Base-by-base conservation (phyloP, 1,284 basidiomycete genomes). In the Cryptococcus wingfieldii region DNA sequence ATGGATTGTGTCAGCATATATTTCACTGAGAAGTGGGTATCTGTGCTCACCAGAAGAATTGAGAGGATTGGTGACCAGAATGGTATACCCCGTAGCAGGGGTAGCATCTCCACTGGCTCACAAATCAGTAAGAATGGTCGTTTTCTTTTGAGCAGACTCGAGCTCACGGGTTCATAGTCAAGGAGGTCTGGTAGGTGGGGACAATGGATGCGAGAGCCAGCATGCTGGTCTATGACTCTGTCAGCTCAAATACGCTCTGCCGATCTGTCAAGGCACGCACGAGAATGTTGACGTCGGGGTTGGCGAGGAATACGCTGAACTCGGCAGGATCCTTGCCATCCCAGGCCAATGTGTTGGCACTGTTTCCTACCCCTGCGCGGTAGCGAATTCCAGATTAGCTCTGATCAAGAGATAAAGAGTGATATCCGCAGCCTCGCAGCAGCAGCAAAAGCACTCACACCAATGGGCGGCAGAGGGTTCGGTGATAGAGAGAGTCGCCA, bases 41-140 rank as follows among this genome's bases (percentile, higher is more conserved):
- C 34, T 14, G 43, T n/a, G 52, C 63, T 85, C 83, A 59, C 87
- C 73, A 34, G 81, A 79, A 47, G 65, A 72, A 78, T 89, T 87
- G 59, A 84, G 53, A 5, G 74, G 62, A 74, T 86, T 80, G 31
- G 84, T 81, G 47, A 90, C 70, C 56, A 78, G 72, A 69, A 90
- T 62, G 39, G 75, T 80, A 75, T 85, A 90, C 50, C 83, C 82
- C 4, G 54, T 53, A 13, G 62, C 62, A 13, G 71, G 61, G 1
- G 53, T 64, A 34, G 65, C 52, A 7, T 56, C 49, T 5, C 64
- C 64, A 4, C 64, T 65, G 42, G 3, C 41, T 38, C 23, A 44
- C 6, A 16, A 1, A n/a, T 14, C 13, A 31, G 38, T 18, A 12
- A 19, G 42, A 28, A 25, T 9, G 34, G 28, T 25, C 37, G 6